Conservation (phyloP, 1,284 basidiomycete genomes). For the Sporisorium exsertum region DNA sequence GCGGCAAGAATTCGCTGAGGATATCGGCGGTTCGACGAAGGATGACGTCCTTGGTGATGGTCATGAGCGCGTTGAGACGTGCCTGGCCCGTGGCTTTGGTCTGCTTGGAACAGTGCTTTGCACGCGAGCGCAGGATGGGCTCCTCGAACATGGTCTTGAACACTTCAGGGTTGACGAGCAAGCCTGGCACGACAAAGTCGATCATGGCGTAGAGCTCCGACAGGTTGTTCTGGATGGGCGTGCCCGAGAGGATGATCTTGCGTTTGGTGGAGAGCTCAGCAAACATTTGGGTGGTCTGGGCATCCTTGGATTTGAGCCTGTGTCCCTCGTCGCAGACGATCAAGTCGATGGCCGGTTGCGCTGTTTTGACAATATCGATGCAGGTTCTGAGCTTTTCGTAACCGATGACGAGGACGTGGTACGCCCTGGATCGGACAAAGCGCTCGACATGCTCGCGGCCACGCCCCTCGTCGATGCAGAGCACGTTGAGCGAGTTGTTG, state of each 20-base stretch:
- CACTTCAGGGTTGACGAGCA: slow-evolving; percentile 73
- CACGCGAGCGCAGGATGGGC: slow-evolving; percentile 88
- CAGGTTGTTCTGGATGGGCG: slow-evolving; percentile 94
- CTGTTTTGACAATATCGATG: slow-evolving; percentile 53
- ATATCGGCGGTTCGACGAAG: slow-evolving; percentile 81
- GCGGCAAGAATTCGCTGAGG: slow-evolving; percentile 85
- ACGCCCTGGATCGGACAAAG: slow-evolving; percentile 72
- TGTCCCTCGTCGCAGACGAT: slow-evolving; percentile 98
- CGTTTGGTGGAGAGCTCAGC: slow-evolving; percentile 80
- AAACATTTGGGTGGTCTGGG: slow-evolving; percentile 92
- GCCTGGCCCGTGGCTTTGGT: slow-evolving; percentile 82
- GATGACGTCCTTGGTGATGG: slow-evolving; percentile 86
- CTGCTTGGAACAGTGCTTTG: slow-evolving; percentile 79
- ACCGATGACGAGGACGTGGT: slow-evolving; percentile 89
- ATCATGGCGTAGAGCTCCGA: slow-evolving; percentile 96
- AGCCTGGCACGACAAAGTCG: slow-evolving; percentile 91
- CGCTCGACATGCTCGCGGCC: slow-evolving; percentile 54
- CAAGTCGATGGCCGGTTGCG: slow-evolving; percentile 83
- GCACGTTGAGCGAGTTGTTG: slow-evolving; percentile 81
- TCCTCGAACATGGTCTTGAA: slow-evolving; percentile 79
- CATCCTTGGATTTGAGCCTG: slow-evolving; percentile 89
- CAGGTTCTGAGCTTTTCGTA: slow-evolving; percentile 84
- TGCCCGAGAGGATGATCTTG: slow-evolving; percentile 88
- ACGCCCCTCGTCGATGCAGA: slow-evolving; percentile 76
- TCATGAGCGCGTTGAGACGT: slow-evolving; percentile 72